Evolutionary conservation across 495 filamentous ascomycete species (phyloP), one percentile per base, ranked within the genome.

Genomic region (Podospora bellae-mahoneyi): DNA sequence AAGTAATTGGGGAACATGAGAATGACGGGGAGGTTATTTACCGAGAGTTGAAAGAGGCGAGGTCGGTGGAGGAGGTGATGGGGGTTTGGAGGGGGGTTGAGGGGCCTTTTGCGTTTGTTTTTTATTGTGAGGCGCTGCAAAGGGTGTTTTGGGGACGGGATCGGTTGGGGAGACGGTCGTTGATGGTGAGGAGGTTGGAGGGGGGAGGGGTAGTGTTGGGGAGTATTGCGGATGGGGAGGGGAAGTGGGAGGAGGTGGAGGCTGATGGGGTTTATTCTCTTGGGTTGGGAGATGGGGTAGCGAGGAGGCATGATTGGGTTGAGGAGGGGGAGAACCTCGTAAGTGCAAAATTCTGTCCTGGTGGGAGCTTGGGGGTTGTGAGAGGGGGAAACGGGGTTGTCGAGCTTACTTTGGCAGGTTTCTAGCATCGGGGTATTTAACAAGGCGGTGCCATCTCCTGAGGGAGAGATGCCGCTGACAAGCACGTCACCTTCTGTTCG

Each of bases 71-170:
- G 65, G 74, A 74, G 53, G 69, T 91, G 53, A 65, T 87, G 28
- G 77, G 80, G 34, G 84, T 85, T 3, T 76, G 95, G 63, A 82
- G 85, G 57, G 80, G 78, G 58, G 86, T 97, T 44, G 87, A 89
- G 62, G 95, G 95, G 9, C 94, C 96, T 10, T 98, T 92, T 78
- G 91, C 96, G 16, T 96, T 98, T 80, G 87, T 97, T 2, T 98
- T 90, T 78, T 93, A 89, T 75, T 91, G 98, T 79, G 82, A 82
- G 5, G 67, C 76, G 23, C 77, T 84, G 64, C 78, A 79, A 16
- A 83, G 80, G 28, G 59, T 98, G 6, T 94, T 87, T 81, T 97
- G 90, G 75, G 92, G 89, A 19, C 83, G 95, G 66, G 95, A 99
- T 77, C 89, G 89, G 66, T 83, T 98, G 19, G 95, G 95, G 27